phyloP scores from a whole-genome alignment of 2,329 filamentous ascomycete species.

The Macrophomina phaseolina region DNA sequence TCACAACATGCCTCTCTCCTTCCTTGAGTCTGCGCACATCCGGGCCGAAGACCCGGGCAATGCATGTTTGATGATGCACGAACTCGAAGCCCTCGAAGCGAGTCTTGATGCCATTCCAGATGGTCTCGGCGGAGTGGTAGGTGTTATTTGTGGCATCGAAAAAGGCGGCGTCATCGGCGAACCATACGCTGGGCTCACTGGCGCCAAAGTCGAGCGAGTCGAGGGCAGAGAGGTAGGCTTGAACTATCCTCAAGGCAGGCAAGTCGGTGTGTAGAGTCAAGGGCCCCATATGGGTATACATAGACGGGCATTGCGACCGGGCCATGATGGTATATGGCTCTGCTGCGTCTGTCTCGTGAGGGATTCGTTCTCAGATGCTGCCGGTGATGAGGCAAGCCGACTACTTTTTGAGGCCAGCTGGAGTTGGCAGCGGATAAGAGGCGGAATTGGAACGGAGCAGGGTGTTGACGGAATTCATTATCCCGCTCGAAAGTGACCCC shows the following conservation, averaged over 20 bases:
- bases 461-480: not conserved
- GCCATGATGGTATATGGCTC: not conserved
- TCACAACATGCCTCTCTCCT: slow-evolving; percentile 15
- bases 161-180: slow-evolving; percentile 15
- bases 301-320: not conserved
- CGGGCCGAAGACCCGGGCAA: slow-evolving; percentile 11
- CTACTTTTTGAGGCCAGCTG: too few relatives aligned
- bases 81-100: slow-evolving; percentile 15
- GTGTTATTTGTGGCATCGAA: slow-evolving; percentile 1
- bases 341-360: not conserved
- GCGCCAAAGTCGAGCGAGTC: slow-evolving; percentile 14
- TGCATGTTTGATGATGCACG: slow-evolving; percentile 21
- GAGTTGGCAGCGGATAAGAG: not conserved
- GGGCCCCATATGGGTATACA: slow-evolving; percentile 23
- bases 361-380: not conserved
- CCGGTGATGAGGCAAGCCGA: too few relatives aligned
- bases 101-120: slow-evolving; percentile 19
- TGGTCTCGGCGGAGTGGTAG: slow-evolving; percentile 5
- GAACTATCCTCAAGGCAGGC: slow-evolving; percentile 6
- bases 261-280: slow-evolving; percentile 2
- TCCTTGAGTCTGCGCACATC: not conserved
- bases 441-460: not conserved
- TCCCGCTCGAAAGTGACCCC: not conserved
- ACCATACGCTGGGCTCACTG: not conserved
- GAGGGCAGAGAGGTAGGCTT: slow-evolving; percentile 12